Conservation (phyloP, 208 protist species). For the Herpetomonas tarakana region DNA sequence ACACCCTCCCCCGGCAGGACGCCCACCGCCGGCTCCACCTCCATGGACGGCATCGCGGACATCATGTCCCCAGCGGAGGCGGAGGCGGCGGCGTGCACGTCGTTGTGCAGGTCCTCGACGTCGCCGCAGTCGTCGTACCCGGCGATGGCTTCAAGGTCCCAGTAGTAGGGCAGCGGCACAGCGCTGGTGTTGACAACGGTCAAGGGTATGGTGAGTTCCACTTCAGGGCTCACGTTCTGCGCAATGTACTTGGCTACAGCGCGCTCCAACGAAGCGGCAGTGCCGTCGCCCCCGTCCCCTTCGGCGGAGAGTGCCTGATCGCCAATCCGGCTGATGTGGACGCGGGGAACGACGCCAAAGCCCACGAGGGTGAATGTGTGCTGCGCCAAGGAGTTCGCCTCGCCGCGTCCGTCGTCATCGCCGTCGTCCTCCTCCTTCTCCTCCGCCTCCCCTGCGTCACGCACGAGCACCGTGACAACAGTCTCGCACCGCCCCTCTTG, state of each 20-base stretch:
- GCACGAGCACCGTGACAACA: constrained; percentile 42
- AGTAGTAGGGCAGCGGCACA: constrained; percentile 61
- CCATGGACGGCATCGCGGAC: not conserved
- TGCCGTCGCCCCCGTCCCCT: not conserved
- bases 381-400: constrained; percentile 41
- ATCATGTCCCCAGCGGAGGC: constrained; percentile 13
- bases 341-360: constrained; percentile 60
- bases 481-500: constrained; percentile 47
- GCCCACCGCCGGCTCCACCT: constrained; percentile 27
- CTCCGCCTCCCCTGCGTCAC: too few species aligned
- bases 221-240: constrained; percentile 52
- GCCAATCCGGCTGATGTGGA: constrained; percentile 57
- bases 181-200: constrained; percentile 60
- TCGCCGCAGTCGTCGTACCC: constrained; percentile 17
- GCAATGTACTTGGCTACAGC: constrained; percentile 43
- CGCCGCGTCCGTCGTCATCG: constrained; percentile 16
- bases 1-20: constrained; percentile 20
- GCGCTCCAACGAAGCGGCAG: constrained; percentile 24
- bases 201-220: constrained; percentile 42
- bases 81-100: constrained; percentile 18
- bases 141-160: constrained; percentile 30
- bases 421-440: constrained; percentile 23
- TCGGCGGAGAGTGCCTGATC: constrained; percentile 18
- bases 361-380: constrained; percentile 53
- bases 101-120: constrained; percentile 19